phyloP scores from a whole-genome alignment of 352 stramenopile species.

The Globisporangium middletonii region DNA sequence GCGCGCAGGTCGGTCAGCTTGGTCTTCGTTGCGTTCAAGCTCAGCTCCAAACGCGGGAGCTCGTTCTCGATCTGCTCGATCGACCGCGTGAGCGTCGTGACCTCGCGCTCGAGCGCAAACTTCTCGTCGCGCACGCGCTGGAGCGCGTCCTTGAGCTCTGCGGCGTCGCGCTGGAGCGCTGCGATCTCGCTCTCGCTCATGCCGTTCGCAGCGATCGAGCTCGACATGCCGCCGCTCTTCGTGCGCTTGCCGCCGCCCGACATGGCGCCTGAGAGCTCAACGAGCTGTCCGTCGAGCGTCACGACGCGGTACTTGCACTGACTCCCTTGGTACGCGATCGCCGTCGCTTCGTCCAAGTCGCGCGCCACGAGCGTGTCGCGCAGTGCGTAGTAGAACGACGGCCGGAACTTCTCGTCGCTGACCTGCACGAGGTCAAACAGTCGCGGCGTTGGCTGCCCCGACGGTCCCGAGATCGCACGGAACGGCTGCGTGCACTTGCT shows the following conservation, averaged over 20 bases:
- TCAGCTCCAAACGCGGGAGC: conserved; percentile 88
- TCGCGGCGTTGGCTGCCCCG: conserved; percentile 42
- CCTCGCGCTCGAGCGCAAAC: conserved; percentile 75
- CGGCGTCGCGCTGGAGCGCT: conserved; percentile 52
- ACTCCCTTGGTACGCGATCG: conserved; percentile 89
- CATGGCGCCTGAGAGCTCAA: conserved; percentile 99
- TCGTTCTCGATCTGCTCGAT: conserved; percentile 90
- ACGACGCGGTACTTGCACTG: conserved; percentile 96
- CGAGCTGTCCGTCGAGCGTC: conserved; percentile 96
- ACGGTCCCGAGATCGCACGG: conserved; percentile 38
- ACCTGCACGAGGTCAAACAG: conserved; percentile 89
- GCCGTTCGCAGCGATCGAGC: conserved; percentile 35
- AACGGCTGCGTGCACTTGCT: conserved; percentile 67
- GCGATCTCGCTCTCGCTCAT: conserved; percentile 60
- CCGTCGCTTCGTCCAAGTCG: conserved; percentile 91
- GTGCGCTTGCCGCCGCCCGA: conserved; percentile 94
- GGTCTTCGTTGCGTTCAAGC: conserved; percentile 59
- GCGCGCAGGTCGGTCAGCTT: conserved; percentile 56
- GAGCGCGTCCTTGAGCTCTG: conserved; percentile 39
- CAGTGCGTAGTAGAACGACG: conserved; percentile 96
- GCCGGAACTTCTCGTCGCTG: conserved; percentile 84
- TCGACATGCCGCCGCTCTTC: conserved; percentile 92
- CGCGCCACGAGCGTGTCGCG: conserved; percentile 96
- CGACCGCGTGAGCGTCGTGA: conserved; percentile 71
- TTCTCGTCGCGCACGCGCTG: conserved; percentile 61